Evolutionary conservation across 78 protist genomes (phyloP).

Genomic region (Dictyostelium citrinum): DNA sequence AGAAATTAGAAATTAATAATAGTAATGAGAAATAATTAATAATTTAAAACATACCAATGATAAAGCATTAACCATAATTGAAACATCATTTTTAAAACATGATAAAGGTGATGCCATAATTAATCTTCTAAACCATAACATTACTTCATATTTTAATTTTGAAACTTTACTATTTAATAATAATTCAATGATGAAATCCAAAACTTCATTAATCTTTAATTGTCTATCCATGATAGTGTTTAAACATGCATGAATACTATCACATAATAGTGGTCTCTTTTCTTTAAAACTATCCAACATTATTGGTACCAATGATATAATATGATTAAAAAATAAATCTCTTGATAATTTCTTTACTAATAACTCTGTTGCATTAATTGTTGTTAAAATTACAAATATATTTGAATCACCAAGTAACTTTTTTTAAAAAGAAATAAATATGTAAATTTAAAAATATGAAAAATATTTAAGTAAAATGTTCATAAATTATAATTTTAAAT

Average conservation of each 20-base stretch:
- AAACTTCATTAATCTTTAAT: slow-evolving; percentile 55
- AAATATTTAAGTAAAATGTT: no score
- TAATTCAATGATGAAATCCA: slow-evolving; percentile 40
- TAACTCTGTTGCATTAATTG: slow-evolving; percentile 57
- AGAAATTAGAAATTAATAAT: background rate
- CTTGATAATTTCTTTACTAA: slow-evolving; percentile 46
- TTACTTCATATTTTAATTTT: slow-evolving; percentile 50
- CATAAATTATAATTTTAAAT: no score
- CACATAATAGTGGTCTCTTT: slow-evolving; percentile 60
- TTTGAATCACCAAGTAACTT: slow-evolving; percentile 50
- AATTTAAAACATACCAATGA: slow-evolving; percentile 15
- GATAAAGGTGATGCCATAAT: slow-evolving; percentile 11
- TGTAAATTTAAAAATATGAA: no score
- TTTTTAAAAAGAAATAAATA: no score
- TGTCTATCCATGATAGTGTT: slow-evolving; percentile 71
- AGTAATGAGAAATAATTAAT: background rate
- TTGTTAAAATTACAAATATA: slow-evolving; percentile 48
- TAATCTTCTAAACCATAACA: slow-evolving; percentile 66
- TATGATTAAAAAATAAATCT: slow-evolving; percentile 45
- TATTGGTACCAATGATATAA: slow-evolving; percentile 48
- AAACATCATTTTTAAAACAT: slow-evolving; percentile 15
- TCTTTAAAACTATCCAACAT: slow-evolving; percentile 74
- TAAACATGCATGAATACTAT: slow-evolving; percentile 68
- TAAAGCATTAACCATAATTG: slow-evolving; percentile 32
- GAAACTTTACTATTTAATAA: slow-evolving; percentile 13